Evolutionary conservation across 2,329 filamentous ascomycete genomes (phyloP).

Genomic region (Claviceps citrina): DNA sequence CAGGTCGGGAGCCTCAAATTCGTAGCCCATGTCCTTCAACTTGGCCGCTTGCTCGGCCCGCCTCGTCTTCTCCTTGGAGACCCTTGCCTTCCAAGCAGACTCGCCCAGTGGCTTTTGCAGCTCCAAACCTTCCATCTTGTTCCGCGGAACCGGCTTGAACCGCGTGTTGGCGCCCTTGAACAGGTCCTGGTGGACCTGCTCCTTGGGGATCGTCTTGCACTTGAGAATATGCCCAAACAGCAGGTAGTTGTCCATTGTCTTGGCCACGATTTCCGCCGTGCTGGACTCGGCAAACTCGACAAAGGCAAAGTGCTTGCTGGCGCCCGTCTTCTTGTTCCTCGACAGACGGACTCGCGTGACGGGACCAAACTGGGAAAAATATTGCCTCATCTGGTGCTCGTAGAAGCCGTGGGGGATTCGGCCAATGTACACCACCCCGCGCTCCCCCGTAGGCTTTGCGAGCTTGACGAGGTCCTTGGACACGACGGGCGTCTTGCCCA

Average conservation of each 20-base stretch:
- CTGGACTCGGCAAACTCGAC: constrained; percentile 71
- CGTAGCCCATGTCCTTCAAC: constrained; percentile 69
- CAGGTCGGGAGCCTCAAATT: constrained; percentile 59
- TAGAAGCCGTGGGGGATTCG: constrained; percentile 90
- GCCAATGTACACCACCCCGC: constrained; percentile 78
- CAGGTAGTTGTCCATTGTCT: constrained; percentile 96
- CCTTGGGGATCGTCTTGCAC: constrained; percentile 61
- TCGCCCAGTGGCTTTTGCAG: constrained; percentile 60
- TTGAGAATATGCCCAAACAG: constrained; percentile 89
- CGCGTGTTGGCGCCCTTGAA: constrained; percentile 85
- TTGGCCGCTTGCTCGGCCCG: constrained; percentile 55
- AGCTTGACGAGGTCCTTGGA: constrained; percentile 30
- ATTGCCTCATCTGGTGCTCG: constrained; percentile 85
- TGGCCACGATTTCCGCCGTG: constrained; percentile 75
- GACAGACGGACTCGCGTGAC: constrained; percentile 69
- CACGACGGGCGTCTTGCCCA: constrained; percentile 35
- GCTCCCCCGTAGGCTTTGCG: constrained; percentile 32
- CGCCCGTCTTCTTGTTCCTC: constrained; percentile 81
- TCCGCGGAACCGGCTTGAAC: constrained; percentile 79
- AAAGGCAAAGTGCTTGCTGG: constrained; percentile 87
- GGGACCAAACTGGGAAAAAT: constrained; percentile 84
- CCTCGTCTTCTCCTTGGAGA: constrained; percentile 56
- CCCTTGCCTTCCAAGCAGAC: constrained; percentile 62
- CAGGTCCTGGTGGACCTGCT: constrained; percentile 63
- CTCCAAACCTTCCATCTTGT: constrained; percentile 64